Percentiles rank a stretch among this genome's conserved stretches.
Conservation (phyloP, 2,329 filamentous ascomycete species). For the Exophiala viscosa region DNA sequence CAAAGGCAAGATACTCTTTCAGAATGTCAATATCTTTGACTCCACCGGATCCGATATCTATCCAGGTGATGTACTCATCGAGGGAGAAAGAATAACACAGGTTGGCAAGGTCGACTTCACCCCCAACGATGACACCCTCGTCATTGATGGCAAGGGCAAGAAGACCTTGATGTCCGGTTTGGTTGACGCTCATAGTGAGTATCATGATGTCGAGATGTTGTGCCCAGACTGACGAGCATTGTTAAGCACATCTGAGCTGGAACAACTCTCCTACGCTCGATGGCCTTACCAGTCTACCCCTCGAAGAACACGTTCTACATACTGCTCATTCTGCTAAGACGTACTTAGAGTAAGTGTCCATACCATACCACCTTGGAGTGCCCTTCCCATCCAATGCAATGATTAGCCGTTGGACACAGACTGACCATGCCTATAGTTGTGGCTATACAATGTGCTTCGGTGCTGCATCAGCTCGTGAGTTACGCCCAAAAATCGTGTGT, state of each 20-base stretch:
- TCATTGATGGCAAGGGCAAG: slow-evolving; percentile 5
- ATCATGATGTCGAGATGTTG: no score
- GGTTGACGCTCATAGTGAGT: not conserved
- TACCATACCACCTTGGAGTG: no score
- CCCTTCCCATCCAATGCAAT: no score
- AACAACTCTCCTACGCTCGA: slow-evolving; percentile 8
- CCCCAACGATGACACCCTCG: slow-evolving; percentile 7
- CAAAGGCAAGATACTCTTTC: slow-evolving; percentile 11
- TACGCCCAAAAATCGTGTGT: no score
- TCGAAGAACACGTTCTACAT: slow-evolving; percentile 7
- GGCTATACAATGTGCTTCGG: slow-evolving; percentile 12
- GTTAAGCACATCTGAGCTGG: slow-evolving; percentile 3
- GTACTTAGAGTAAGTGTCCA: not conserved
- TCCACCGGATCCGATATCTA: slow-evolving; percentile 8
- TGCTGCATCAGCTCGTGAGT: slow-evolving; percentile 3
- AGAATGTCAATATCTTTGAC: slow-evolving; percentile 11
- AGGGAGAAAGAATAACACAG: slow-evolving; percentile 5
- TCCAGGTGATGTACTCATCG: slow-evolving; percentile 7
- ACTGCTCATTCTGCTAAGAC: slow-evolving; percentile 8
- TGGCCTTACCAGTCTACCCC: slow-evolving; percentile 2
- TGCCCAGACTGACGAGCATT: no score
- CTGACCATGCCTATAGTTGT: not conserved
- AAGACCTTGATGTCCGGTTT: slow-evolving; percentile 10
- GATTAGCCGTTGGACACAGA: no score
- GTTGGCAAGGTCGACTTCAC: slow-evolving; percentile 7